A percentile compares a stretch with the other conserved stretches of the same genome.
Evolutionary conservation across 202 grass and related monocot genomes (phyloP).

Genomic region (Saccharum hybrid): DNA sequence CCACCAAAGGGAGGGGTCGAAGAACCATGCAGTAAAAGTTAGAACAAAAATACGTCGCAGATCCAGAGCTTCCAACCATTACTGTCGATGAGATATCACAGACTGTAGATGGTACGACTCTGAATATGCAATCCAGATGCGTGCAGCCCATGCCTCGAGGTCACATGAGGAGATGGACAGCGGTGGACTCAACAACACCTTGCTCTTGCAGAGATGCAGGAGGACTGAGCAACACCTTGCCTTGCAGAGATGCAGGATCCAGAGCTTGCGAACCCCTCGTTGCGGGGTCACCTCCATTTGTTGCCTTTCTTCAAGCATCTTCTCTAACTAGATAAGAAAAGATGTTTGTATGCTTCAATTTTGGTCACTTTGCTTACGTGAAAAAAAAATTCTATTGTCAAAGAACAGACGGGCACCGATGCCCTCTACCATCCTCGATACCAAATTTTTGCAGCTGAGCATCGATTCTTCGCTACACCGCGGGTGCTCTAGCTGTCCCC

Average conservation of each 20-base stretch:
- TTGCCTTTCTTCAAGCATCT: background rate
- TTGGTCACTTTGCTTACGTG: no score
- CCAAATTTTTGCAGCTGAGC: background rate
- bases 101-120: constrained; percentile 47
- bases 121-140: constrained; percentile 39
- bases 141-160: constrained; percentile 34
- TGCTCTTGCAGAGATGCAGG: constrained; percentile 31
- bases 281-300: background rate
- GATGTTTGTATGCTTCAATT: no score
- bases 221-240: constrained; percentile 25
- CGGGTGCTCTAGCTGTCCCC: no score
- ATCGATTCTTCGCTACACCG: no score
- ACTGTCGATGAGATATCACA: constrained; percentile 44
- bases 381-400: no score
- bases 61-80: constrained; percentile 54
- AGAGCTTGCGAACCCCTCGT: constrained; percentile 24
- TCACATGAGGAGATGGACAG: constrained; percentile 19
- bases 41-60: constrained; percentile 41
- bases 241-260: constrained; percentile 39
- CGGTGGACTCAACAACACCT: constrained; percentile 24
- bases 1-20: background rate
- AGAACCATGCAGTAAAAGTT: background rate
- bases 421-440: background rate
- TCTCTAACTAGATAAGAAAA: no score
- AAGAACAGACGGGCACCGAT: background rate